Percentiles rank a stretch among this genome's conserved stretches.
Evolutionary conservation across 164 flowering plant species (phyloP).

Genomic region (Vitis amurensis): DNA sequence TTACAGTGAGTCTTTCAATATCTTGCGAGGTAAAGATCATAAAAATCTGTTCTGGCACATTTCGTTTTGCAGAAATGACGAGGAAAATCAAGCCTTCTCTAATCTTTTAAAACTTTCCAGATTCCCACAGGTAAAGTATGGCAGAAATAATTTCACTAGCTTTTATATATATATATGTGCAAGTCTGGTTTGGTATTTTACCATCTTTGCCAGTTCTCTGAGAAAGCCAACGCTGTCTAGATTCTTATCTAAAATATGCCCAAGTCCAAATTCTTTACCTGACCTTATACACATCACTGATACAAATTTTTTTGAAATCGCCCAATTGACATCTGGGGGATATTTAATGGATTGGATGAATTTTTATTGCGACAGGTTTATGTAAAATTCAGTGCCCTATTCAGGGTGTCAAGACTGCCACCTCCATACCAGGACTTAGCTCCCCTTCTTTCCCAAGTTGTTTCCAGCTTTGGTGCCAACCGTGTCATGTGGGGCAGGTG

Average conservation of each 20-base stretch:
- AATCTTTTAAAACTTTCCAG: conserved; percentile 62
- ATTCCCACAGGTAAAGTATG: conserved; percentile 71
- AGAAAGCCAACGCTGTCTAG: neutral
- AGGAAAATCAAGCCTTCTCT: conserved; percentile 54
- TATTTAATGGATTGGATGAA: too few relatives aligned
- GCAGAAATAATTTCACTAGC: neutral
- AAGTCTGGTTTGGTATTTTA: too few relatives aligned
- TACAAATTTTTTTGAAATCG: too few relatives aligned
- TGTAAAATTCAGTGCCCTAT: conserved; percentile 87
- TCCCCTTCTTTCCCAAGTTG: conserved; percentile 50
- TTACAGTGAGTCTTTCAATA: conserved; percentile 1
- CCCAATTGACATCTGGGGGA: too few relatives aligned
- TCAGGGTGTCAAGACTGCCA: conserved; percentile 72
- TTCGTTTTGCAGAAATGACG: conserved; percentile 52
- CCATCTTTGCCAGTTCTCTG: neutral
- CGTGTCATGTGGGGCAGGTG: conserved; percentile 98
- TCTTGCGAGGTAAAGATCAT: conserved; percentile 6
- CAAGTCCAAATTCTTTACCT: too few relatives aligned
- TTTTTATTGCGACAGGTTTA: conserved; percentile 53
- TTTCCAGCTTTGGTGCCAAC: conserved; percentile 72
- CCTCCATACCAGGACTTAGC: conserved; percentile 68
- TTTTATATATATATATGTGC: too few relatives aligned
- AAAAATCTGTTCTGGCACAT: neutral
- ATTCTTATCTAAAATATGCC: too few relatives aligned
- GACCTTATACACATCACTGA: too few relatives aligned